phyloP scores from a whole-genome alignment of 306 rosid genomes.

The Astragalus membranaceus region DNA sequence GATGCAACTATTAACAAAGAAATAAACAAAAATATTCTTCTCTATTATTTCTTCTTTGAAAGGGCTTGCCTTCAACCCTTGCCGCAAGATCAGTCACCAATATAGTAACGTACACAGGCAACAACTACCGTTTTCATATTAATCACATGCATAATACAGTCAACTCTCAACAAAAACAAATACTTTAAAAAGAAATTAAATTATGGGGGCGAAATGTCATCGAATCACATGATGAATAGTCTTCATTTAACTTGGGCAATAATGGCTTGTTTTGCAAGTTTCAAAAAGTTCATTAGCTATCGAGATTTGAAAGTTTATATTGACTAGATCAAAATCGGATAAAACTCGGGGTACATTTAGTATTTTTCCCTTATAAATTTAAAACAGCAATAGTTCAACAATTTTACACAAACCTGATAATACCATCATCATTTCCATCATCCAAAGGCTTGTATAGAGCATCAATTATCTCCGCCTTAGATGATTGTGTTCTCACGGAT shows the following conservation, averaged over 20 bases:
- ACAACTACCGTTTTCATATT: neutral
- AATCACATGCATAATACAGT: neutral
- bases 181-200: neutral
- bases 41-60: neutral
- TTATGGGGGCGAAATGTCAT: neutral
- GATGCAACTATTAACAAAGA: no score
- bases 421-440: slow-evolving; percentile 72
- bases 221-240: neutral
- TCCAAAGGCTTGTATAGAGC: slow-evolving; percentile 77
- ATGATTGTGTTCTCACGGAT: slow-evolving; percentile 69
- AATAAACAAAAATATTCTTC: no score
- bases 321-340: neutral
- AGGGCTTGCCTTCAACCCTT: neutral
- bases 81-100: neutral
- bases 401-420: slow-evolving; percentile 55
- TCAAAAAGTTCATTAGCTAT: neutral
- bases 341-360: neutral
- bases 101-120: neutral
- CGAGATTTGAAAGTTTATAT: neutral
- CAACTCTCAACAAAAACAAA: neutral
- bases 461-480: slow-evolving; percentile 83
- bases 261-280: neutral
- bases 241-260: neutral
- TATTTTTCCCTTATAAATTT: neutral
- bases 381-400: neutral